A percentile compares a stretch with the other conserved stretches of the same genome.
These are phyloP conservation scores for Tylopilus sp. DNA, from an alignment of 1,284 basidiomycete genomes.

Conservation along the genomic window DNA sequence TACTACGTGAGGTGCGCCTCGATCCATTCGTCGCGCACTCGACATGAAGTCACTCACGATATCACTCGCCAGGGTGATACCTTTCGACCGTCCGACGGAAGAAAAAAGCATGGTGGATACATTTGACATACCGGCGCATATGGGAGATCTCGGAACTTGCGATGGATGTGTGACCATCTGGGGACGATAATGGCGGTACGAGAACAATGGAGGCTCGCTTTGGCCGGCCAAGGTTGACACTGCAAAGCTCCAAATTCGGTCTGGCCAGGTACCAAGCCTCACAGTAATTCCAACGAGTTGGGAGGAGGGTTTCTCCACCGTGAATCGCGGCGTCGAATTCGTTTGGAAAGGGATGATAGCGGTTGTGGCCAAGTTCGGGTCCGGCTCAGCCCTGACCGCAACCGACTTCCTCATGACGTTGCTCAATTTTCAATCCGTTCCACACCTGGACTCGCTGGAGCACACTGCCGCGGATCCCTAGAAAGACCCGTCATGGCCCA, in stretches of 20 bases:
- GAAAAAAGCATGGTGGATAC: background rate
- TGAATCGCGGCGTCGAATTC: too few relatives aligned
- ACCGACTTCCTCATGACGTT: too few relatives aligned
- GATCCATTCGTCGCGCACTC: background rate
- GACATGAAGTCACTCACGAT: background rate
- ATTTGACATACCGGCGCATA: background rate
- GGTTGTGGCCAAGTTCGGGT: background rate
- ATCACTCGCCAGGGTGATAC: background rate
- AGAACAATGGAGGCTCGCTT: constrained; percentile 6
- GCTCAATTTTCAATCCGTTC: too few relatives aligned
- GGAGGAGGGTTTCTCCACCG: too few relatives aligned
- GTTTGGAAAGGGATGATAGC: background rate
- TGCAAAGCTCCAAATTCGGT: too few relatives aligned
- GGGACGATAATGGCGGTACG: background rate
- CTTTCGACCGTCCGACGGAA: background rate
- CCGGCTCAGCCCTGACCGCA: too few relatives aligned
- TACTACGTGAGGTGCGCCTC: background rate
- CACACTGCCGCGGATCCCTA: background rate
- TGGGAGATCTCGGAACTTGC: background rate
- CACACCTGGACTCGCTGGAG: background rate
- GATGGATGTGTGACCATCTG: background rate
- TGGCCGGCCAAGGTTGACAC: background rate
- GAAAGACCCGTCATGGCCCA: background rate
- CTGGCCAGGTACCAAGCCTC: too few relatives aligned
- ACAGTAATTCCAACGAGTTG: too few relatives aligned